Evolutionary conservation across 2,329 filamentous ascomycete species (phyloP).

Genomic region (Xylariales sp.): DNA sequence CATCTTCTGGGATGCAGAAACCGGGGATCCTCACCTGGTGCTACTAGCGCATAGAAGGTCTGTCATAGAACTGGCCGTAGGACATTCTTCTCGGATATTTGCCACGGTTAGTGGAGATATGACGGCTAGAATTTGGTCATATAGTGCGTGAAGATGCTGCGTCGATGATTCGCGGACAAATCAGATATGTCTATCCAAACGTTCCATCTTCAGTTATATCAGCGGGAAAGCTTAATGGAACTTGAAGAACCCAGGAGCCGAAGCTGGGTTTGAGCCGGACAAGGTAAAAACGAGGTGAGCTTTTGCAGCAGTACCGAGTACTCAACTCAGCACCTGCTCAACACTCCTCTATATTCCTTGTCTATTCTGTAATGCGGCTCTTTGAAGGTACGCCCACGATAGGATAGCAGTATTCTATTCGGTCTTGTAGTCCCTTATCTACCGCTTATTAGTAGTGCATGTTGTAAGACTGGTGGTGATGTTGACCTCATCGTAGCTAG

Average conservation of each 20-base stretch:
- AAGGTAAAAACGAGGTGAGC: neutral
- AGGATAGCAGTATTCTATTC: too few species aligned
- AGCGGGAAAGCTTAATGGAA: neutral
- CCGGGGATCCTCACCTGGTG: conserved; percentile 16
- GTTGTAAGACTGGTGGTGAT: too few species aligned
- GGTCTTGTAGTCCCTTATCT: too few species aligned
- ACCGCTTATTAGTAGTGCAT: too few species aligned
- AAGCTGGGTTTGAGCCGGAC: neutral
- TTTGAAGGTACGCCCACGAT: too few species aligned
- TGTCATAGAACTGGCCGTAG: neutral
- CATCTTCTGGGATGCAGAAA: conserved; percentile 23
- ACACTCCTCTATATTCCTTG: too few species aligned
- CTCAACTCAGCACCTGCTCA: too few species aligned
- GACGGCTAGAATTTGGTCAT: conserved; percentile 12
- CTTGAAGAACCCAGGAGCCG: neutral
- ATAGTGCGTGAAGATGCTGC: conserved; percentile 6
- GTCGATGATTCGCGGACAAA: neutral
- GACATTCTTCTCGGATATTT: conserved; percentile 21
- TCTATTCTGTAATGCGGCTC: too few species aligned
- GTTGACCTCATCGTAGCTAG: too few species aligned
- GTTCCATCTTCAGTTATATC: neutral
- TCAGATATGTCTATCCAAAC: neutral
- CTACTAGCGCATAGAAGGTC: neutral
- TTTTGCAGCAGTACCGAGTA: too few species aligned
- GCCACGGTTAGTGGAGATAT: neutral